Percentiles rank a stretch among this genome's conserved stretches.
phyloP scores from a whole-genome alignment of 345 rosid species.

The Excoecaria cochinchinensis region DNA sequence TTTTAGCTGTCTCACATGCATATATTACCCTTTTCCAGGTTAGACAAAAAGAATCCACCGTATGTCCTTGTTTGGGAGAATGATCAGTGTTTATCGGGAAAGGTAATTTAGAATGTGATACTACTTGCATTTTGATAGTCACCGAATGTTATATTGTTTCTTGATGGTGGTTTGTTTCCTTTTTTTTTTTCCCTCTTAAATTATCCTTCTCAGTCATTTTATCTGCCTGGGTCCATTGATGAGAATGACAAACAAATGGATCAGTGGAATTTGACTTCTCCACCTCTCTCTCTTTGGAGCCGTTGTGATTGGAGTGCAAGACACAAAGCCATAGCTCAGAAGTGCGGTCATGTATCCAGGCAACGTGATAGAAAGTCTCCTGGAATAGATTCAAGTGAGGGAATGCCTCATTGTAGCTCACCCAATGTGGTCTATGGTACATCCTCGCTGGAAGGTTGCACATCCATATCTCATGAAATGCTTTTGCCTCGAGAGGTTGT shows the following conservation, averaged over 20 bases:
- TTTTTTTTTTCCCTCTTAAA: background rate
- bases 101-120: conserved; percentile 39
- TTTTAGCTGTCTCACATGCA: background rate
- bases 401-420: background rate
- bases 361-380: conserved; percentile 32
- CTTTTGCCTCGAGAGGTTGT: background rate
- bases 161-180: no score
- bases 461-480: background rate
- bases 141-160: no score
- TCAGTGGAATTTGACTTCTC: conserved; percentile 67
- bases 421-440: background rate
- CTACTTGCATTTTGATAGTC: background rate
- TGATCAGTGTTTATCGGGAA: conserved; percentile 59
- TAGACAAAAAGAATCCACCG: conserved; percentile 57
- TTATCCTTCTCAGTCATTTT: conserved; percentile 65
- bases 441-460: background rate
- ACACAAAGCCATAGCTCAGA: conserved; percentile 60
- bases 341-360: conserved; percentile 47
- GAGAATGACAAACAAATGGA: conserved; percentile 66
- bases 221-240: conserved; percentile 84
- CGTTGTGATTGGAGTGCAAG: conserved; percentile 53
- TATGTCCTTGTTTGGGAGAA: conserved; percentile 87
- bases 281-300: conserved; percentile 91
- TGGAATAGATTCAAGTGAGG: background rate
- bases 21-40: conserved; percentile 43